Evolutionary conservation across 2,329 filamentous ascomycete genomes (phyloP).

Genomic region (Apiospora kogelbergensis): DNA sequence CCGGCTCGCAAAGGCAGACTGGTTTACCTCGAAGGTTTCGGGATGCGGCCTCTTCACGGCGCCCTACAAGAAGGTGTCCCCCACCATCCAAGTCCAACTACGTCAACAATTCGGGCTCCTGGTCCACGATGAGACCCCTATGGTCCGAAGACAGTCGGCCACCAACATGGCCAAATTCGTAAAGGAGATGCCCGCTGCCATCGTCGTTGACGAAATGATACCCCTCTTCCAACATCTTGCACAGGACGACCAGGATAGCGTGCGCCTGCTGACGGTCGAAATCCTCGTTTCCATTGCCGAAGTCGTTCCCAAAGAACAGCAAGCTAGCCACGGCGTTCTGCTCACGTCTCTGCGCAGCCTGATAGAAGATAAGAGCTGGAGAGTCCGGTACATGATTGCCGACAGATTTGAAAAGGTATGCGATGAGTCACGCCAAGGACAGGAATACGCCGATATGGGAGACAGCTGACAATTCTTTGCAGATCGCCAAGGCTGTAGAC

Average conservation of each 20-base stretch:
- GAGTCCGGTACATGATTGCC: slow-evolving; percentile 98
- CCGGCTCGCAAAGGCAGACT: slow-evolving; percentile 97
- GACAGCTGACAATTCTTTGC: slow-evolving; percentile 20
- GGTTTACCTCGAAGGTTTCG: slow-evolving; percentile 99
- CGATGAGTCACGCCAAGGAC: not conserved
- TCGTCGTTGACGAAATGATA: slow-evolving; percentile 98
- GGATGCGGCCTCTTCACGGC: slow-evolving; percentile 93
- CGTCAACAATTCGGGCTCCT: slow-evolving; percentile 89
- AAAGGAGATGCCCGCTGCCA: slow-evolving; percentile 88
- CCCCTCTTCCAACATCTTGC: slow-evolving; percentile 96
- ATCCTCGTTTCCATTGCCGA: slow-evolving; percentile 96
- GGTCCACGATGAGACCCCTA: slow-evolving; percentile 97
- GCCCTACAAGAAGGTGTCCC: slow-evolving; percentile 88
- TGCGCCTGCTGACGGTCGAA: slow-evolving; percentile 92
- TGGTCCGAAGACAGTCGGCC: slow-evolving; percentile 95
- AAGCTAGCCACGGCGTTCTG: slow-evolving; percentile 91
- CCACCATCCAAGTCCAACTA: slow-evolving; percentile 85
- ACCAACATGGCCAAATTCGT: slow-evolving; percentile 97
- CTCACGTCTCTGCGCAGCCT: slow-evolving; percentile 86
- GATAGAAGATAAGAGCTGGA: slow-evolving; percentile 99
- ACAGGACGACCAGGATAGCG: slow-evolving; percentile 95
- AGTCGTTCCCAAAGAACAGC: slow-evolving; percentile 96
- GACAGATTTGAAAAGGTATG: slow-evolving; percentile 94
- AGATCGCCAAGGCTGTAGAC: slow-evolving; percentile 98
- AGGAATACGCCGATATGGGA: not conserved